These are phyloP conservation scores for Aureobasidium mangrovei DNA, from an alignment of 2,329 filamentous ascomycete genomes.

Conservation along the genomic window DNA sequence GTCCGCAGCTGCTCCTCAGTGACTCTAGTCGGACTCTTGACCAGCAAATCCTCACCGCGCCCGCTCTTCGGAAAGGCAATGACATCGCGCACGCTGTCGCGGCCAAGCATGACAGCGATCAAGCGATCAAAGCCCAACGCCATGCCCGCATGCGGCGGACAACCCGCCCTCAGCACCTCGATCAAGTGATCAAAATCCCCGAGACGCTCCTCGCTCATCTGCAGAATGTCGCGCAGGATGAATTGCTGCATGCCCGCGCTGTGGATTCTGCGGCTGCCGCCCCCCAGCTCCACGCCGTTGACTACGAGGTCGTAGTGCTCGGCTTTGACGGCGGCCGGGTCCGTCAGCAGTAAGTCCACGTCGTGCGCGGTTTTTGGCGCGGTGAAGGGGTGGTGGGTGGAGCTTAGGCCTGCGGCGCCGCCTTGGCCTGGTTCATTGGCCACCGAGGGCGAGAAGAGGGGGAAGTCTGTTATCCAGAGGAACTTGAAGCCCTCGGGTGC, in stretches of 20 bases:
- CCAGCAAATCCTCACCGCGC: constrained; percentile 76
- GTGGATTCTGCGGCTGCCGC: constrained; percentile 89
- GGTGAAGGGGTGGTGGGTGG: constrained; percentile 95
- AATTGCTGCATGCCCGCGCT: constrained; percentile 73
- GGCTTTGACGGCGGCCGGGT: constrained; percentile 64
- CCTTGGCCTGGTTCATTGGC: constrained; percentile 68
- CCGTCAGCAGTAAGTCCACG: constrained; percentile 61
- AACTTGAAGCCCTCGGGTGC: constrained; percentile 52
- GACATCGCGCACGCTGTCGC: constrained; percentile 75
- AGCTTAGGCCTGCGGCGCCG: constrained; percentile 67
- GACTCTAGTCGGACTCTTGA: constrained; percentile 64
- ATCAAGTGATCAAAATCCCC: constrained; percentile 78
- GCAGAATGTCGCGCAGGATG: constrained; percentile 72
- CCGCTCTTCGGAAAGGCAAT: constrained; percentile 96
- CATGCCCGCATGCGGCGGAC: constrained; percentile 89
- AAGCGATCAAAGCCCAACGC: constrained; percentile 87
- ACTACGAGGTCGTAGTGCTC: constrained; percentile 95
- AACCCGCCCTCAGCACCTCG: constrained; percentile 71
- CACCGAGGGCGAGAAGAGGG: constrained; percentile 71
- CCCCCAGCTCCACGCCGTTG: constrained; percentile 89
- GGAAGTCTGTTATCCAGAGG: constrained; percentile 84
- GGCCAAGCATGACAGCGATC: constrained; percentile 68
- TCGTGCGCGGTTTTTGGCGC: constrained; percentile 66
- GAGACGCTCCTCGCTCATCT: constrained; percentile 65
- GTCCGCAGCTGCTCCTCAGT: constrained; percentile 51